These are phyloP conservation scores for Diospyros lotus DNA, from an alignment of 148 eudicot species.

Conservation along the genomic window DNA sequence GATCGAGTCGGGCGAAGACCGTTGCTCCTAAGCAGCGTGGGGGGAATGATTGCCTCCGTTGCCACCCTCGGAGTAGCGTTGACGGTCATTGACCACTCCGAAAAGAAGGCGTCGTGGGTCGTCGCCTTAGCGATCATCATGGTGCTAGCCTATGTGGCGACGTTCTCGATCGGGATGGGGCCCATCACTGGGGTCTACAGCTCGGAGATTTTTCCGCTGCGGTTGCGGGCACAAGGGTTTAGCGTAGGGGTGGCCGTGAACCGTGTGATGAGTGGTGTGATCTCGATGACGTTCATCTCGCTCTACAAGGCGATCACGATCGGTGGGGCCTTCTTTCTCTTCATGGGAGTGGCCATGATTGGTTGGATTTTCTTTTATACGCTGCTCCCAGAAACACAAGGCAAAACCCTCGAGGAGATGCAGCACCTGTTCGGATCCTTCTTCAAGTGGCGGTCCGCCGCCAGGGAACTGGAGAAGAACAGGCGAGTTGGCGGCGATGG, in stretches of 20 bases:
- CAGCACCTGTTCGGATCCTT: constrained; percentile 52
- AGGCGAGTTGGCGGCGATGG: background rate
- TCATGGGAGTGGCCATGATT: constrained; percentile 29
- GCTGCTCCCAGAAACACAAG: constrained; percentile 9
- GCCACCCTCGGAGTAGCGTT: background rate
- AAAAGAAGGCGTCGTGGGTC: background rate
- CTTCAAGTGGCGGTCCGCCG: constrained; percentile 23
- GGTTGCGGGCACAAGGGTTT: constrained; percentile 28
- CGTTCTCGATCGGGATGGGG: constrained; percentile 11
- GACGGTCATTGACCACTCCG: background rate
- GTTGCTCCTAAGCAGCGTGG: constrained; percentile 3
- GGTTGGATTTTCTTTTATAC: constrained; percentile 30
- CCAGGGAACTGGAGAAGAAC: constrained; percentile 5
- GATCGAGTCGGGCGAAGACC: constrained; percentile 10
- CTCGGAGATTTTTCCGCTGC: constrained; percentile 14
- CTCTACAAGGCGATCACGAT: constrained; percentile 38
- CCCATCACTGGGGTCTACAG: constrained; percentile 11
- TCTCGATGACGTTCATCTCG: constrained; percentile 37
- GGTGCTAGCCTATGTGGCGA: background rate
- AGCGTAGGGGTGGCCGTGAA: constrained; percentile 27
- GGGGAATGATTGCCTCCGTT: constrained; percentile 8
- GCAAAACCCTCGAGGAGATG: constrained; percentile 48
- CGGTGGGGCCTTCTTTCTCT: constrained; percentile 67
- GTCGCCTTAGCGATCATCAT: background rate
- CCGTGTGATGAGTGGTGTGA: constrained; percentile 22